Evolutionary conservation across 106 monocot genomes (phyloP).

Genomic region (Platanthera guangdongensis): DNA sequence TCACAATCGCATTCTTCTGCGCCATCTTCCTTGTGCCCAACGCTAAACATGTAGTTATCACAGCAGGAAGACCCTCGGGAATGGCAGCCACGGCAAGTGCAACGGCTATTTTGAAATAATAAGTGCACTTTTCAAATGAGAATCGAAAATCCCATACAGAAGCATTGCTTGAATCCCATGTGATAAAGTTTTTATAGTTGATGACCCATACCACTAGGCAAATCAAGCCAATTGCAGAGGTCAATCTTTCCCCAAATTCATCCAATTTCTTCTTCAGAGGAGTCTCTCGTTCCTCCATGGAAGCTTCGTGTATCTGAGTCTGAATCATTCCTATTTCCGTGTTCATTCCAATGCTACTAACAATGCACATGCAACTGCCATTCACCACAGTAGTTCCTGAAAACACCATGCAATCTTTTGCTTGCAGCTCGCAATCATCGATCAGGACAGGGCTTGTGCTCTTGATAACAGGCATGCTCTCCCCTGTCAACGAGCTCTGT

Average conservation of each 20-base stretch:
- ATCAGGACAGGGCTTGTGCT: constrained; percentile 18
- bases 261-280: constrained; percentile 83
- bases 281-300: constrained; percentile 59
- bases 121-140: constrained; percentile 87
- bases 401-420: constrained; percentile 53
- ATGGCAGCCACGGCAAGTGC: constrained; percentile 82
- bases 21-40: constrained; percentile 82
- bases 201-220: constrained; percentile 77
- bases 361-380: constrained; percentile 38
- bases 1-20: constrained; percentile 65
- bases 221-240: constrained; percentile 59
- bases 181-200: constrained; percentile 65
- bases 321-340: constrained; percentile 79
- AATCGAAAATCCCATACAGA: constrained; percentile 39
- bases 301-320: constrained; percentile 74
- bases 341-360: constrained; percentile 35
- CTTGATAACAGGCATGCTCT: constrained; percentile 61
- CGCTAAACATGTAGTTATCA: constrained; percentile 73
- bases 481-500: constrained; percentile 55
- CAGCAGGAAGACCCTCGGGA: constrained; percentile 83
- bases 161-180: constrained; percentile 34
- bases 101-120: constrained; percentile 76
- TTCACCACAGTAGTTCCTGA: constrained; percentile 50
- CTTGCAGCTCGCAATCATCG: constrained; percentile 54
- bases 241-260: constrained; percentile 64